phyloP scores from a whole-genome alignment of 331 rosid genomes.

The Quercus lobata region DNA sequence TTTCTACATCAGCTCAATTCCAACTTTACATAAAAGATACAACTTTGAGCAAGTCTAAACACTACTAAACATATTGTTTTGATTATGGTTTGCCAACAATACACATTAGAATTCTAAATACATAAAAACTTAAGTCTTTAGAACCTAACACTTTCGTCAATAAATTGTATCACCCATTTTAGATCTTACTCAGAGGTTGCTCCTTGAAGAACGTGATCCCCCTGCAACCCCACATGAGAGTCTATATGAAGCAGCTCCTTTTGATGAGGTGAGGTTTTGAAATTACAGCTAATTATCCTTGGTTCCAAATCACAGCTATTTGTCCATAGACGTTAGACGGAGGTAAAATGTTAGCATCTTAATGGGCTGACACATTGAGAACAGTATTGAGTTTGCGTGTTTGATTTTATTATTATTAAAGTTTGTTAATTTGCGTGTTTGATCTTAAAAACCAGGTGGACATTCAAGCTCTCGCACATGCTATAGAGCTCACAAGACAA shows the following conservation, averaged over 20 bases:
- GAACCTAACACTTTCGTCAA: no score
- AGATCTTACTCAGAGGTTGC: constrained; percentile 89
- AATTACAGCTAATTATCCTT: background rate
- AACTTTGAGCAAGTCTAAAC: no score
- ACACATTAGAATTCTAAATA: no score
- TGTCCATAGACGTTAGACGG: background rate
- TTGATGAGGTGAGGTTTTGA: constrained; percentile 75
- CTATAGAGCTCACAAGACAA: constrained; percentile 94
- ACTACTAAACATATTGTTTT: no score
- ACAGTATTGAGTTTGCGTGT: background rate
- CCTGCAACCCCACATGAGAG: constrained; percentile 92
- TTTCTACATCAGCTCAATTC: no score
- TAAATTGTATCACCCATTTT: constrained; percentile 88
- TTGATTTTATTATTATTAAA: constrained; percentile 5
- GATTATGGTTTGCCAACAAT: no score
- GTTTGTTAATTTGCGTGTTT: constrained; percentile 11
- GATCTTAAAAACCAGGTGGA: constrained; percentile 67
- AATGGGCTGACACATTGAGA: background rate
- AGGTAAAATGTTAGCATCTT: background rate
- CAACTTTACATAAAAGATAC: no score
- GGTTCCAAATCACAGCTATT: background rate
- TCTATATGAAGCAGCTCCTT: constrained; percentile 83
- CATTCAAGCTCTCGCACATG: constrained; percentile 98
- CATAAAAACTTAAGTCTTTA: no score
- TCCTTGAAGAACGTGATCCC: constrained; percentile 85